These are phyloP conservation scores for Ocimum tenuiflorum DNA, from an alignment of 257 asterid genomes.

Conservation along the genomic window DNA sequence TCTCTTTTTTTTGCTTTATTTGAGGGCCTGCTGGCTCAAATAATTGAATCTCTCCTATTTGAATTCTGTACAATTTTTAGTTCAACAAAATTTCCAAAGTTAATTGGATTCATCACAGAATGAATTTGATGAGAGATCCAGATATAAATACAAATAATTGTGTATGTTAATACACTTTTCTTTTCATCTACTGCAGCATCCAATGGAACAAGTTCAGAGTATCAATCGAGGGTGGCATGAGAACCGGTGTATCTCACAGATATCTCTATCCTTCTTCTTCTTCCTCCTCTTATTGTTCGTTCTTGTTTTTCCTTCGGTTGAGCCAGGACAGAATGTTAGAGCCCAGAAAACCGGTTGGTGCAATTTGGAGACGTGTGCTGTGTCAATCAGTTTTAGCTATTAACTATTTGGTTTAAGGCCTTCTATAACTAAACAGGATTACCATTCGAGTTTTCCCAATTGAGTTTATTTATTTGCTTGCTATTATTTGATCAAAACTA, in stretches of 20 bases:
- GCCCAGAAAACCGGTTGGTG: not conserved
- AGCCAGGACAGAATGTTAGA: not conserved
- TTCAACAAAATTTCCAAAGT: too few relatives aligned
- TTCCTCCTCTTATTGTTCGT: not conserved
- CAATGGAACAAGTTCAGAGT: not conserved
- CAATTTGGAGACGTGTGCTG: not conserved
- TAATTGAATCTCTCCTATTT: not conserved
- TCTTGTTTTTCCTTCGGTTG: not conserved
- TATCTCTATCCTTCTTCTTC: not conserved
- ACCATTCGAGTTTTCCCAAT: not conserved
- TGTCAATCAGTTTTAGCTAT: not conserved
- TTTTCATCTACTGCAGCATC: conserved; percentile 24
- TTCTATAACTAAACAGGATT: not conserved
- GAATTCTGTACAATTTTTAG: too few relatives aligned
- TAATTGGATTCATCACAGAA: too few relatives aligned
- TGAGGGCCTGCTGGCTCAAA: not conserved
- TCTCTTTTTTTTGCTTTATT: not conserved
- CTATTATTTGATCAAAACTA: not conserved
- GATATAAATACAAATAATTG: not conserved
- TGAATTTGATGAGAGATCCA: not conserved
- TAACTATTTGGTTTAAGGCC: not conserved
- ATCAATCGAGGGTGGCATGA: conserved; percentile 7
- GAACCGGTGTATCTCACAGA: not conserved
- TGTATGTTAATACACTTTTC: not conserved
- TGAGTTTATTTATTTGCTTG: not conserved